Percentiles rank a stretch among this genome's conserved stretches.
These are phyloP conservation scores for Cucurbita ficifolia DNA, from an alignment of 306 rosid species.

Conservation along the genomic window DNA sequence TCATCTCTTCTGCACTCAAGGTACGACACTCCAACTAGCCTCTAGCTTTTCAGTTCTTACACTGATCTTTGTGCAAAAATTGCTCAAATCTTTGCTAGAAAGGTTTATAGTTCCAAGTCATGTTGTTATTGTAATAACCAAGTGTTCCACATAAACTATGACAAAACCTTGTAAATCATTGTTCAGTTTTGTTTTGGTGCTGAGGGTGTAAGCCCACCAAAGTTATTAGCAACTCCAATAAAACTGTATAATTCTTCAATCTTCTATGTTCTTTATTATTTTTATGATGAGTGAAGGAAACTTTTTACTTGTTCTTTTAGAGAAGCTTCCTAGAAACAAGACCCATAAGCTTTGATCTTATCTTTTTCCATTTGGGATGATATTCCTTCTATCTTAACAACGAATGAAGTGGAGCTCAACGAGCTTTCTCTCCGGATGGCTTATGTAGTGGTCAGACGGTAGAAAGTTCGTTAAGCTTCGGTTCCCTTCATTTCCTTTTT, in stretches of 20 bases:
- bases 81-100: background rate
- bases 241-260: background rate
- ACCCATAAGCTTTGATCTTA: background rate
- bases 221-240: background rate
- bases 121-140: background rate
- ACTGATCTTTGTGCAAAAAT: background rate
- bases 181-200: background rate
- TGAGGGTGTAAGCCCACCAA: background rate
- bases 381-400: no score
- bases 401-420: no score
- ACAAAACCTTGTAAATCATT: background rate
- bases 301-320: background rate
- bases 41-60: background rate
- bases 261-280: background rate
- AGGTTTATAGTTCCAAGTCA: background rate
- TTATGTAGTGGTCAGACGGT: no score
- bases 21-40: background rate
- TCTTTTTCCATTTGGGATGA: background rate
- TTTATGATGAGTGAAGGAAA: background rate
- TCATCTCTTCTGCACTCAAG: constrained; percentile 26
- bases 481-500: no score
- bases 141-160: background rate
- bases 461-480: no score
- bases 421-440: no score
- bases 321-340: background rate